Base-by-base conservation (phyloP, 257 asterid species). In the Solanum gandarillasii region DNA sequence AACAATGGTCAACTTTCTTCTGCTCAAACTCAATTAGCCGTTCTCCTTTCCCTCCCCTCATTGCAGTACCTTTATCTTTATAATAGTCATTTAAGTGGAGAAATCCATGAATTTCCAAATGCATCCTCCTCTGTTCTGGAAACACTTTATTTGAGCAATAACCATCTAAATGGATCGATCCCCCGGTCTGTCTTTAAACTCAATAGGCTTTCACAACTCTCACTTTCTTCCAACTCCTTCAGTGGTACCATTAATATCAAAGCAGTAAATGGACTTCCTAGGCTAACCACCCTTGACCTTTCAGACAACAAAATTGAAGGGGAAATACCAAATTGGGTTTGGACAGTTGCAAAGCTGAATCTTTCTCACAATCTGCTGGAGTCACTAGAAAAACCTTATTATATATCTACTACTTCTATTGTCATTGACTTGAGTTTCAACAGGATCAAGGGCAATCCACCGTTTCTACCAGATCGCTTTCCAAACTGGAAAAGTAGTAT, bases 301-400 rank as follows among this genome's bases (percentile, higher is more conserved):
- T 91, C 92, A 39, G 39, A 27, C 67, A 92, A 91, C 78, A 83
- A 88, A 10, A 71, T 91, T 21, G 43, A 43, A 27, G 93, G 93
- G 83, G 70, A 90, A 55, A 76, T 88, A 73, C 93, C 93, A 3
- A 89, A 70, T 9, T 92, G 93, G 93, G 58, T 91, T 39, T 92
- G 93, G 94, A 79, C 58, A 20, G 83, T 78, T 12, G 60, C 13
- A n/a, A 23, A 13, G 81, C 83, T 87, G 81, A 90, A 92, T 60
- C 89, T 92, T 81, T 92, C 93, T 48, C 27, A 10, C 84, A 92
- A 91, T 86, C 87, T 14, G 11, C 29, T 92, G 0, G 81, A 32
- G n/a, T 78, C 76, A 3, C 6, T 34, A 1, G 91, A 89, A 58
- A 81, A 83, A 86, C 87, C 90, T 74, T 93, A 36, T 89, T 23